Evolutionary conservation across 164 flowering plant species (phyloP).

Genomic region (Vitis cinerea): DNA sequence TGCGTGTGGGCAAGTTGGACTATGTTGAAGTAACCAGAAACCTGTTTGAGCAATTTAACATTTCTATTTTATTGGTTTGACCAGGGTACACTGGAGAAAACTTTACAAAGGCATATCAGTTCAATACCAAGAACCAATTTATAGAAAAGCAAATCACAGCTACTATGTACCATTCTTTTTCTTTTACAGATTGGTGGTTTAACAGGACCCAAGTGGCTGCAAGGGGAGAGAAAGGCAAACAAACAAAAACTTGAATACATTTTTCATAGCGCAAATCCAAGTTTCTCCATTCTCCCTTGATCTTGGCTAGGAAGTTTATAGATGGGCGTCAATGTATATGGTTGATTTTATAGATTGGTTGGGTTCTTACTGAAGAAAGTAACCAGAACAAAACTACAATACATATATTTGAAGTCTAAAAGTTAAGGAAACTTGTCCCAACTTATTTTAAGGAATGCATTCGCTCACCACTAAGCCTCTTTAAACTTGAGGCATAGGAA

Average conservation of each 20-base stretch:
- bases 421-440: no score
- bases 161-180: not conserved
- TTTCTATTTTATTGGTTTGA: not conserved
- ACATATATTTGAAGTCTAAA: no score
- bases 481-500: no score
- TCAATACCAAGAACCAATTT: not conserved
- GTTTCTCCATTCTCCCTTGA: no score
- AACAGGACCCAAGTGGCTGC: not conserved
- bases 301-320: no score
- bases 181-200: not conserved
- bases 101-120: not conserved
- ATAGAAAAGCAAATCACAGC: constrained; percentile 1
- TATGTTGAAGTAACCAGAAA: no score
- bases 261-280: no score
- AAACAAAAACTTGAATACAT: no score
- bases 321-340: no score
- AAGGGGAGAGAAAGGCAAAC: no score
- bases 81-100: not conserved
- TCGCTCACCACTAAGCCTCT: not conserved
- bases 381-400: no score
- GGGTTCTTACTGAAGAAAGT: not conserved
- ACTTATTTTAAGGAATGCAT: not conserved
- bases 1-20: not conserved
- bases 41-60: no score
- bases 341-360: not conserved